Base-by-base conservation (phyloP, 2,329 filamentous ascomycete genomes). In the Scytalidium lignicola region DNA sequence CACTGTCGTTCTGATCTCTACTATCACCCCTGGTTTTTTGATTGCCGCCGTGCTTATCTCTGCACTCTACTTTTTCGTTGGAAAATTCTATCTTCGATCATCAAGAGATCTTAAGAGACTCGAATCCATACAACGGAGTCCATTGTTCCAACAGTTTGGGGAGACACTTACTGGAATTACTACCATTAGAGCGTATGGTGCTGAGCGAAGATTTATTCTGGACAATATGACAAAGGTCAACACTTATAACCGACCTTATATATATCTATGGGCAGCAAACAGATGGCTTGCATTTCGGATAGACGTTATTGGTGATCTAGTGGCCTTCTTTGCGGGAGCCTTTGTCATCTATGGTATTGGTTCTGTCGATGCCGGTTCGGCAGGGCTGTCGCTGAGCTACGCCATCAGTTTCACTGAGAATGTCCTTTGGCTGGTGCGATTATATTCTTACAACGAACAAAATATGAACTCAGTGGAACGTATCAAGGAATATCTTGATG, bases 391-490 rank as follows among this genome's bases (percentile, higher is more conserved):
- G 4, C 74, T 99, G 61, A 96, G 90, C 45, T 99, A 99, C 62
- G 93, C 93, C 15, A 89, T 99, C 58, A 92, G 89, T 1, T 99
- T 99, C 62, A 95, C 91, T 0, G 93, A 99, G 67, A 97, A 96
- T 57, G 87, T 99, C 6, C 73, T 99, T 17, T 99, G 93, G 93
- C 83, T 97, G 48, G 91, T 99, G 23, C 85, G 93, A 43, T 77
- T 96, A 13, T 99, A 99, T 66, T 86, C 91, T 0, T 83, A 88
- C 64, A 96, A 97, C 62, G 93, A 99, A 70, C 93, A 99, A 69
- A 97, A 96, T 70, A 97, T 99, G 93, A 99, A 99, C 70, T 92
- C 92, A 2, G 91, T 97, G 44, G 93, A 99, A 70, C 88, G 93
- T 62, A 86, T 99, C 64, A 95, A 96, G 72, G 93, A 99, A 66